Evolutionary conservation across 2,329 filamentous ascomycete species (phyloP).

Genomic region (Hypomyces rosellus): DNA sequence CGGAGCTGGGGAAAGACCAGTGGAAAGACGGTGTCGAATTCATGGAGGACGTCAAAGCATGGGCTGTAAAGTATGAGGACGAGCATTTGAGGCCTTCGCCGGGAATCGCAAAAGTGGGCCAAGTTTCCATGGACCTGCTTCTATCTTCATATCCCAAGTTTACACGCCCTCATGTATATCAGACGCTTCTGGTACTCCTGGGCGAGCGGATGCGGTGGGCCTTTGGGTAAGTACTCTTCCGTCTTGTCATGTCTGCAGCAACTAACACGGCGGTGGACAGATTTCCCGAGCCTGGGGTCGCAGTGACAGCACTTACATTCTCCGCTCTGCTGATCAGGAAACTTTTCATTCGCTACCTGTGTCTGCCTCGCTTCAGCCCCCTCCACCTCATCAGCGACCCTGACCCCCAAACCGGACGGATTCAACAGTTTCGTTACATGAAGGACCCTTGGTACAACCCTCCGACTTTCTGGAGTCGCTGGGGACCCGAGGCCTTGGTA

Average conservation of each 20-base stretch:
- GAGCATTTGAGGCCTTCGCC: conserved; percentile 48
- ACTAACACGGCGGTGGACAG: conserved; percentile 19
- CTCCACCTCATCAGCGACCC: conserved; percentile 37
- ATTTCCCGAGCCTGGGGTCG: conserved; percentile 37
- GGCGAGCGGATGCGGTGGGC: conserved; percentile 56
- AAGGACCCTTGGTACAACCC: conserved; percentile 60
- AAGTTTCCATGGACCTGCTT: conserved; percentile 55
- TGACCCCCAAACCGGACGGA: conserved; percentile 47
- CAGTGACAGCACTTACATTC: conserved; percentile 35
- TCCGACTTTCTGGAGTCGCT: conserved; percentile 54
- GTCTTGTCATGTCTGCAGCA: neutral
- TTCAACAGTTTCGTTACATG: conserved; percentile 46
- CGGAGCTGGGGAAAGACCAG: conserved; percentile 26
- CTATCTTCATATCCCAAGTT: conserved; percentile 46
- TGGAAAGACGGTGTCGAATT: conserved; percentile 50
- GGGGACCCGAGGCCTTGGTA: conserved; percentile 50
- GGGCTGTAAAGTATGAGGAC: conserved; percentile 53
- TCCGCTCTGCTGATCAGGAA: conserved; percentile 45
- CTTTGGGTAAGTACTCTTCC: conserved; percentile 47
- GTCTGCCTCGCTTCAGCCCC: conserved; percentile 49
- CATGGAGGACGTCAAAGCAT: conserved; percentile 40
- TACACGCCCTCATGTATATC: conserved; percentile 39
- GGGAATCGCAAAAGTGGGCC: conserved; percentile 46
- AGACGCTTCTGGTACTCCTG: conserved; percentile 54
- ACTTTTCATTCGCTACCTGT: conserved; percentile 50